Base-by-base conservation (phyloP, 73 alveolate genomes). In the Blepharisma stoltei region DNA sequence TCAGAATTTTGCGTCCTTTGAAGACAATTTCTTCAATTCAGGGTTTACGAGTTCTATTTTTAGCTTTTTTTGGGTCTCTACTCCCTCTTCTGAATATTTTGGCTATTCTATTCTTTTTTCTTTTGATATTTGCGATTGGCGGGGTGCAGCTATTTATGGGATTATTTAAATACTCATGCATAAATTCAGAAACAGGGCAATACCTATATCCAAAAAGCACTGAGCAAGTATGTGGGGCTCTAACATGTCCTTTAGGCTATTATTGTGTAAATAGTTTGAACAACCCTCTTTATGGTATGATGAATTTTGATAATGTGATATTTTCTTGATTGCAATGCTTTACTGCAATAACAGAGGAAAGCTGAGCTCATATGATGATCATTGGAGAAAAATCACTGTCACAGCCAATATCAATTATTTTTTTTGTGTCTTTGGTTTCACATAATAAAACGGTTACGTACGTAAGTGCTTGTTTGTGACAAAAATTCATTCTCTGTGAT, bases 91-190 rank as follows among this genome's bases (percentile, higher is more conserved):
- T 67, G 32, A 68, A 70, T 66, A 90, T 98, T 0, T 77, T 94
- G 4, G 88, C 94, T 37, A 94, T 96, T 38, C 75, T 96, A 20
- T 67, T 92, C 41, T 96, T 96, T 91, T 92, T 94, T 89, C 88
- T 81, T 83, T 66, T 95, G 6, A 86, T 96, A 70, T 96, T 96
- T 78, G 98, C 98, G 0, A 89, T 94, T 11, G 99, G 98, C 27
- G 99, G 98, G 14, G 82, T 80, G 27, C 92, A 94, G 80, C 84
- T 96, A 68, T 94, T 95, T 88, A 76, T 89, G 55, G 99, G 99
- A 5, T 80, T 78, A 53, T 86, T 95, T 37, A 89, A 83, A 68
- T 83, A 88, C 21, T 85, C 95, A 81, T 96, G 99, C 55, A 80
- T 93, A 67, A 49, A 65, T 45, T 65, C 77, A 21, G 89, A 69